Conservation (phyloP, 495 filamentous ascomycete genomes). For the Podospora pseudocomata region DNA sequence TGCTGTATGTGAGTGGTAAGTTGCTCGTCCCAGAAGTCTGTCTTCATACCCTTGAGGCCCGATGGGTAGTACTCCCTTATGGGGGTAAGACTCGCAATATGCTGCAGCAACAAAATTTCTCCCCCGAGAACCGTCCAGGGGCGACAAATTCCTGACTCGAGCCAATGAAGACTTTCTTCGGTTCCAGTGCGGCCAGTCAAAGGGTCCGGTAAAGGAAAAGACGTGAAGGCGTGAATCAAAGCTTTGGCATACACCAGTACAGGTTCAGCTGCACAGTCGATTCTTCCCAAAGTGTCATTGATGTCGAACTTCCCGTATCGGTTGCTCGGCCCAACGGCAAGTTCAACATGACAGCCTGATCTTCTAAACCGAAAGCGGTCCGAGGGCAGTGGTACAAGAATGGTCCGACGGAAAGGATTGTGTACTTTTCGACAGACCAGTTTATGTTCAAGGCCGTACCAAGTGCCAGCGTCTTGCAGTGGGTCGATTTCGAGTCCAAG, state of each 20-base stretch:
- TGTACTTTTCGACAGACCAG: conserved; percentile 38
- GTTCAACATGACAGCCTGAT: conserved; percentile 33
- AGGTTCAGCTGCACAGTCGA: conserved; percentile 47
- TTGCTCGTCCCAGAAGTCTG: conserved; percentile 42
- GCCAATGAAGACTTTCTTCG: conserved; percentile 53
- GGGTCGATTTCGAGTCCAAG: conserved; percentile 46
- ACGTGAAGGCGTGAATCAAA: conserved; percentile 58
- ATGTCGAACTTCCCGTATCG: conserved; percentile 45
- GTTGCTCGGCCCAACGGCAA: conserved; percentile 20
- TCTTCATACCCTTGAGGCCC: conserved; percentile 48
- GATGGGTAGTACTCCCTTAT: conserved; percentile 54
- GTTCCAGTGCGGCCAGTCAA: conserved; percentile 58
- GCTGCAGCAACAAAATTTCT: conserved; percentile 27
- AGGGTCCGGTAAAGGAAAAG: conserved; percentile 54
- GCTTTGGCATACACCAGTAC: conserved; percentile 49
- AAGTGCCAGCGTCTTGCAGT: conserved; percentile 49
- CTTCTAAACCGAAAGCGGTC: conserved; percentile 8
- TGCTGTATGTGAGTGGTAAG: conserved; percentile 53
- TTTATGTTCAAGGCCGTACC: conserved; percentile 48
- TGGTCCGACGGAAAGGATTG: conserved; percentile 33
- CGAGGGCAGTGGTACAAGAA: conserved; percentile 38
- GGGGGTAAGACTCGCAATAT: conserved; percentile 49
- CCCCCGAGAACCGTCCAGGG: conserved; percentile 38
- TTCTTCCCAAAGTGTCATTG: conserved; percentile 45
- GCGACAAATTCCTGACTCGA: conserved; percentile 47